These are phyloP conservation scores for Hypoxylon rubiginosum DNA, from an alignment of 2,329 filamentous ascomycete genomes.

Conservation along the genomic window DNA sequence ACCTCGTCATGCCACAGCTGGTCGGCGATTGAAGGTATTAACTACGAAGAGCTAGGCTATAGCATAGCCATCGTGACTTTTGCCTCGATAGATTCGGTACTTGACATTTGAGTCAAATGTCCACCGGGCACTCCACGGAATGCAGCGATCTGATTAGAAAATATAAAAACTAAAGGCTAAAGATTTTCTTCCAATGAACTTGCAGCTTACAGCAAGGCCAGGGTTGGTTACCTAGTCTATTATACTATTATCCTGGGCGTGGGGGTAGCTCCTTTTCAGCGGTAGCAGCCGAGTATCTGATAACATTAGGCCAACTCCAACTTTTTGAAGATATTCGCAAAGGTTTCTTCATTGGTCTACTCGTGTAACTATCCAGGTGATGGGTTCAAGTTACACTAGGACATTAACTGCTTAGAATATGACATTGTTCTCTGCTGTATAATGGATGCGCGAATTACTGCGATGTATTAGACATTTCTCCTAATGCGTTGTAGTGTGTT, in stretches of 20 bases:
- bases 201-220: background rate
- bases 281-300: conserved; percentile 27
- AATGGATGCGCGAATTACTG: conserved; percentile 38
- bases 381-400: conserved; percentile 8
- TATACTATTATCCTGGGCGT: conserved; percentile 20
- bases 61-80: background rate
- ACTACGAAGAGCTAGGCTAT: background rate
- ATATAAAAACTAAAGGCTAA: background rate
- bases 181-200: conserved; percentile 17
- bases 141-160: background rate
- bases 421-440: background rate
- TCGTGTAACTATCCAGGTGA: background rate
- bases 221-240: conserved; percentile 3
- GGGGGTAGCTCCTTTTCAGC: conserved; percentile 24
- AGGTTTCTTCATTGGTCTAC: conserved; percentile 13
- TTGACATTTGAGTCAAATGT: background rate
- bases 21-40: background rate
- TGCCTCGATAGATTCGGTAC: background rate
- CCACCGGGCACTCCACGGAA: background rate
- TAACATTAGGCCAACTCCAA: conserved; percentile 36
- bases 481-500: conserved; percentile 1
- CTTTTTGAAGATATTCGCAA: conserved; percentile 15
- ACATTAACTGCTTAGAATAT: background rate
- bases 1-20: background rate
- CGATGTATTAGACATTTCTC: background rate